phyloP scores from a whole-genome alignment of 2,329 filamentous ascomycete species.

The Ophiobolus disseminans region DNA sequence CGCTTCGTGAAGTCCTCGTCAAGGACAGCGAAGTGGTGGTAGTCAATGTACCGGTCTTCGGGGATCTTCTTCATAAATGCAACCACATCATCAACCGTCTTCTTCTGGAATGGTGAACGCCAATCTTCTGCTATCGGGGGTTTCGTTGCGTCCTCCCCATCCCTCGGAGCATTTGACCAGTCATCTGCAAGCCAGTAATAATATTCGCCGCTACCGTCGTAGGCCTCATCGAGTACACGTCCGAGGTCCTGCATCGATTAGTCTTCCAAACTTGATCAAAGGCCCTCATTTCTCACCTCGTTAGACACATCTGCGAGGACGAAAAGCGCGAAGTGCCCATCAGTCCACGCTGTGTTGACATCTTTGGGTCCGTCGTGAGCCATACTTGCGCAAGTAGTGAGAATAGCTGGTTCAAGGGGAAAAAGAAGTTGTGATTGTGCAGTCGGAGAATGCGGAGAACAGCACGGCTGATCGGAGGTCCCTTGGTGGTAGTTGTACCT shows the following conservation, averaged over 20 bases:
- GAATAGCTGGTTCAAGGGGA: too few relatives aligned
- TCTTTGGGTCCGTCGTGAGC: background rate
- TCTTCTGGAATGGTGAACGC: background rate
- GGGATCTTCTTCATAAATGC: conserved; percentile 3
- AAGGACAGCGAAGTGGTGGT: conserved; percentile 6
- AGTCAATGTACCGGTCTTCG: background rate
- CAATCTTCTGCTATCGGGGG: conserved; percentile 2
- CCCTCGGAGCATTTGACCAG: background rate
- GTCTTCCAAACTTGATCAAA: too few relatives aligned
- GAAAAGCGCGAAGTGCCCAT: conserved; percentile 3
- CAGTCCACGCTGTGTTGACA: background rate
- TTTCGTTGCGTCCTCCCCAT: background rate
- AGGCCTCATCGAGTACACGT: background rate
- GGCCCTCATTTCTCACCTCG: too few relatives aligned
- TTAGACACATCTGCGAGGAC: conserved; percentile 5
- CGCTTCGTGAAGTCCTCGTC: conserved; percentile 1
- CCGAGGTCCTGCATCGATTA: too few relatives aligned
- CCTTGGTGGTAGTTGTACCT: too few relatives aligned
- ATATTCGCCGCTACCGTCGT: background rate
- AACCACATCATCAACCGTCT: background rate
- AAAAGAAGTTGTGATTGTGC: too few relatives aligned
- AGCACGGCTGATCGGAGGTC: too few relatives aligned
- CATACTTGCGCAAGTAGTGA: background rate
- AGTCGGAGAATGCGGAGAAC: too few relatives aligned
- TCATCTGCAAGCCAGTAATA: conserved; percentile 3